Percentiles rank a stretch among this genome's conserved stretches.
Conservation (phyloP, 768 basidiomycete genomes). For the Termitomyces titanicus region DNA sequence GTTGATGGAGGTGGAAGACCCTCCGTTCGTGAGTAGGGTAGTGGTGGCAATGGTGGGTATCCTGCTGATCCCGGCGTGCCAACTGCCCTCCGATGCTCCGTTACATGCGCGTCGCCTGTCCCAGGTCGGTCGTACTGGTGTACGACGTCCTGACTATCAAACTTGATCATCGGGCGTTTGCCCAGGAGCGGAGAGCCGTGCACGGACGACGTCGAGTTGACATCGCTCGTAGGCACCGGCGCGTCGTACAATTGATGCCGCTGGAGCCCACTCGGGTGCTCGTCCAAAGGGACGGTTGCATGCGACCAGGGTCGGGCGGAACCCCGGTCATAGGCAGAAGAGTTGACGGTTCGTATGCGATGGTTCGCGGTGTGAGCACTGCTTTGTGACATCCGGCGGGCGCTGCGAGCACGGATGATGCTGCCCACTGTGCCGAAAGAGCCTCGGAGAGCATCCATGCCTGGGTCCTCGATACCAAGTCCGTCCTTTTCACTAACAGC, state of each 20-base stretch:
- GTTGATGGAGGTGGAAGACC: constrained; percentile 11
- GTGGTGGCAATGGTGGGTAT: constrained; percentile 34
- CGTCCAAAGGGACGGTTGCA: constrained; percentile 10
- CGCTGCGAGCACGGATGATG: constrained; percentile 72
- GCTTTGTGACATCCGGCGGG: constrained; percentile 47
- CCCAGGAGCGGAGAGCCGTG: constrained; percentile 27
- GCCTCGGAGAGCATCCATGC: constrained; percentile 88
- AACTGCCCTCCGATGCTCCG: constrained; percentile 41
- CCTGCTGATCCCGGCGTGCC: constrained; percentile 24
- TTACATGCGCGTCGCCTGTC: constrained; percentile 38
- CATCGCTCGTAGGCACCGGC: constrained; percentile 59
- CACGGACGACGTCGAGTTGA: constrained; percentile 35
- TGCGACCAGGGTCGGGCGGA: constrained; percentile 13
- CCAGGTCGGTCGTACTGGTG: constrained; percentile 70
- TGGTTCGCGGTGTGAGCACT: constrained; percentile 26
- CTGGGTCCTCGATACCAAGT: constrained; percentile 78
- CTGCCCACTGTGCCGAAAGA: constrained; percentile 90
- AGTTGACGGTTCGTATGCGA: constrained; percentile 32
- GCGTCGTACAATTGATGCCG: constrained; percentile 88
- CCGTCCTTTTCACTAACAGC: constrained; percentile 64
- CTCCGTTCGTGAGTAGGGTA: constrained; percentile 17
- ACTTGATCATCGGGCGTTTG: constrained; percentile 69
- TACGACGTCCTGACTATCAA: constrained; percentile 67
- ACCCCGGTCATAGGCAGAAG: constrained; percentile 29
- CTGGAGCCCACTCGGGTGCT: constrained; percentile 41